phyloP scores from a whole-genome alignment of 1,139 yeast species.

The Blastobotrys buckinghamii region DNA sequence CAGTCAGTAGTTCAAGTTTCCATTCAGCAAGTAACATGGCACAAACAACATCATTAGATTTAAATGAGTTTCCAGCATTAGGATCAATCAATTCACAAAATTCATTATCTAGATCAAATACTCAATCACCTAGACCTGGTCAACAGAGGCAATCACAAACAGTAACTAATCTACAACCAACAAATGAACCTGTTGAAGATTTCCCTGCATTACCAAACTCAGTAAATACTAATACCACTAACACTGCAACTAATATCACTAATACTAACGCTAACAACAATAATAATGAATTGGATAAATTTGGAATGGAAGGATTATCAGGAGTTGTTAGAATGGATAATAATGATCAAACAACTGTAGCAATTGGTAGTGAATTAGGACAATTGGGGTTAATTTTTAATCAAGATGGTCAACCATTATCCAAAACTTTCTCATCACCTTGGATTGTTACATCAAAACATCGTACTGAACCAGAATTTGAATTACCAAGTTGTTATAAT shows the following conservation, averaged over 20 bases:
- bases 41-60: conserved; percentile 19
- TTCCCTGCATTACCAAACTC: conserved; percentile 5
- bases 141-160: not conserved
- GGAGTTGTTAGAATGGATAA: conserved; percentile 66
- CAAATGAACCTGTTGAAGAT: conserved; percentile 2
- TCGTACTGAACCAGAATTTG: conserved; percentile 81
- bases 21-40: conserved; percentile 1
- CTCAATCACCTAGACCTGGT: conserved; percentile 8
- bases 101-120: conserved; percentile 1
- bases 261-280: not conserved
- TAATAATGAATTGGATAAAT: conserved; percentile 34
- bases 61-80: conserved; percentile 30
- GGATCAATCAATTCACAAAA: conserved; percentile 10
- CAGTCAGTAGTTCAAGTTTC: conserved; percentile 13
- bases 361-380: conserved; percentile 78
- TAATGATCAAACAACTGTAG: conserved; percentile 60
- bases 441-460: conserved; percentile 91
- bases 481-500: conserved; percentile 53
- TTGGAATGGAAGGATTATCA: conserved; percentile 69
- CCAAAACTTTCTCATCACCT: conserved; percentile 79
- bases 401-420: conserved; percentile 43
- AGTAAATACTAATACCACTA: not conserved
- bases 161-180: not conserved
- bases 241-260: conserved; percentile 2
- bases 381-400: conserved; percentile 63